These are phyloP conservation scores for Avena sativa DNA, from an alignment of 176 grass and related monocot genomes.

Conservation along the genomic window DNA sequence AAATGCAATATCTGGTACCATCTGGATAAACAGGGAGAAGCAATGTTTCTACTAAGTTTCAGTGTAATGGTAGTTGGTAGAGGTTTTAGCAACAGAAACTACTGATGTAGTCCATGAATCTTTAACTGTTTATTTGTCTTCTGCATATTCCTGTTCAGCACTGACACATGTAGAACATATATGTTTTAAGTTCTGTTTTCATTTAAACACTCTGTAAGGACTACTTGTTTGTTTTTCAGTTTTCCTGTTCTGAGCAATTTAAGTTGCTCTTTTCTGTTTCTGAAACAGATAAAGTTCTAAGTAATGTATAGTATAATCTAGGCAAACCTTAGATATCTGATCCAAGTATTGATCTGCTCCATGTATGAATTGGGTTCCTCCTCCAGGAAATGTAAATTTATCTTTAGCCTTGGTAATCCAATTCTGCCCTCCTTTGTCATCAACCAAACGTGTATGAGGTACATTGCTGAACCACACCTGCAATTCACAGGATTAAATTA, in stretches of 20 bases:
- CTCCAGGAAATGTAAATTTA: conserved; percentile 93
- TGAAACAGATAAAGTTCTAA: background rate
- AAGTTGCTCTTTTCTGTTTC: background rate
- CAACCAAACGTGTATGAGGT: conserved; percentile 87
- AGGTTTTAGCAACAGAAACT: conserved; percentile 14
- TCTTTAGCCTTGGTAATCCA: conserved; percentile 90
- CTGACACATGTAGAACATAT: background rate
- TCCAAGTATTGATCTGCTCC: conserved; percentile 86
- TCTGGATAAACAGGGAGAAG: conserved; percentile 58
- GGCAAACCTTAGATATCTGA: conserved; percentile 78
- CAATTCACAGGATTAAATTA: conserved; percentile 27
- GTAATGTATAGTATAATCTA: conserved; percentile 2
- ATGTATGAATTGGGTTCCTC: conserved; percentile 93
- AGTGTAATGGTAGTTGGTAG: background rate
- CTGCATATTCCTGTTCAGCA: conserved; percentile 6
- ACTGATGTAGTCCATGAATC: background rate
- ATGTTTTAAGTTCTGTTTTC: background rate
- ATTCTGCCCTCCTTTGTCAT: conserved; percentile 99
- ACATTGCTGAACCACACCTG: conserved; percentile 99
- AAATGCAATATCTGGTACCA: conserved; percentile 94
- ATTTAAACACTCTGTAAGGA: background rate
- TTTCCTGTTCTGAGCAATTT: conserved; percentile 4
- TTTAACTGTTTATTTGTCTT: background rate
- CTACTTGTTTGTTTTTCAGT: background rate
- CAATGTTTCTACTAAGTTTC: conserved; percentile 31